Evolutionary conservation across 2,329 filamentous ascomycete species (phyloP).

Genomic region (Penicillium sp.): DNA sequence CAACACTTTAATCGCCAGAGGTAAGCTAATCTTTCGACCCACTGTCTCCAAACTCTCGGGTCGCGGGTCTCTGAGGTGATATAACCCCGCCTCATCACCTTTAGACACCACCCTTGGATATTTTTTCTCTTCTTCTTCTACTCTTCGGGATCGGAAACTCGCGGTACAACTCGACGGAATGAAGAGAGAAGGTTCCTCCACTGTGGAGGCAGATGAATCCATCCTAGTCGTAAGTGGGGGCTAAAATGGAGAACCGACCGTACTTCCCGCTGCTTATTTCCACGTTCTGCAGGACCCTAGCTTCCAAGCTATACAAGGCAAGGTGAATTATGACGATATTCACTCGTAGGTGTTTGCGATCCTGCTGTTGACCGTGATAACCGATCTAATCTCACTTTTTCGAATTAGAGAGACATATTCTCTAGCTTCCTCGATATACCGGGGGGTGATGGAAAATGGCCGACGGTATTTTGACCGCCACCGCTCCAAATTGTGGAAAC

Average conservation of each 20-base stretch:
- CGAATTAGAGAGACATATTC: slow-evolving; percentile 12
- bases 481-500: neutral
- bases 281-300: neutral
- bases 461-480: slow-evolving; percentile 5
- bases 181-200: neutral
- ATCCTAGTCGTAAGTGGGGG: neutral
- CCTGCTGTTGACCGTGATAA: neutral
- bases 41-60: neutral
- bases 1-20: neutral
- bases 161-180: neutral
- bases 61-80: neutral
- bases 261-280: neutral
- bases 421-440: slow-evolving; percentile 17
- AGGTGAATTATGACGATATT: neutral
- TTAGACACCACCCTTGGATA: neutral
- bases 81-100: neutral
- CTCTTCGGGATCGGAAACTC: neutral
- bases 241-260: neutral
- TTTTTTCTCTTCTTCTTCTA: neutral
- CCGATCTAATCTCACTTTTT: neutral
- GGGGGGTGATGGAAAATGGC: slow-evolving; percentile 15
- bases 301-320: neutral
- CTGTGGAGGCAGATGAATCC: neutral
- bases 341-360: neutral
- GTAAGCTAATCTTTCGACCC: neutral